Conservation (phyloP, 345 rosid genomes). For the Crucihimalaya himalaica region DNA sequence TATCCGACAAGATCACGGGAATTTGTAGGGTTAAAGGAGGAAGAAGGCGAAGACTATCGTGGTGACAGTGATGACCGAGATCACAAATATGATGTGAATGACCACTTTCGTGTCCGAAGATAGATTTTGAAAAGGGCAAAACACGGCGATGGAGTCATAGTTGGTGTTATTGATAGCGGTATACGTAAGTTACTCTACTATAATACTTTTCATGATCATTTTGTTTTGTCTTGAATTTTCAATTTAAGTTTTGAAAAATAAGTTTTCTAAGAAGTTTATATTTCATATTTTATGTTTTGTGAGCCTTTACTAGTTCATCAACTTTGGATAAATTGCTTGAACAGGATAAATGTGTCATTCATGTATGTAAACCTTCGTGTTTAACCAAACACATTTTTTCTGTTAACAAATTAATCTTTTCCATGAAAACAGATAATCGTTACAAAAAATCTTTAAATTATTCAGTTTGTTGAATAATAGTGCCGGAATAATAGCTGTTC, state of each 20-base stretch:
- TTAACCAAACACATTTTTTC: no score
- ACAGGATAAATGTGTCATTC: no score
- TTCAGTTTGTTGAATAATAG: no score
- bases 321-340: no score
- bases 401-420: no score
- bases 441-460: no score
- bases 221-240: neutral
- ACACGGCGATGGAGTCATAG: constrained; percentile 58
- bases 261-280: no score
- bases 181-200: constrained; percentile 19
- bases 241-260: neutral
- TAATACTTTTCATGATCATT: neutral
- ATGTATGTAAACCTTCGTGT: no score
- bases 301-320: no score
- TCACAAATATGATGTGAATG: constrained; percentile 1
- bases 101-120: neutral
- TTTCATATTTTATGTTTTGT: no score
- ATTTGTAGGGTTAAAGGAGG: constrained; percentile 57
- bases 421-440: no score
- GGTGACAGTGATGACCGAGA: constrained; percentile 17
- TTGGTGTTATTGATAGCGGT: constrained; percentile 76
- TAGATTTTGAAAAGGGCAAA: constrained; percentile 47
- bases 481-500: no score
- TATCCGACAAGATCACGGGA: constrained; percentile 89
- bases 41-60: constrained; percentile 17